A percentile compares a stretch with the other conserved stretches of the same genome.
Evolutionary conservation across 768 basidiomycete genomes (phyloP).

Genomic region (Filobasidium wieringae): DNA sequence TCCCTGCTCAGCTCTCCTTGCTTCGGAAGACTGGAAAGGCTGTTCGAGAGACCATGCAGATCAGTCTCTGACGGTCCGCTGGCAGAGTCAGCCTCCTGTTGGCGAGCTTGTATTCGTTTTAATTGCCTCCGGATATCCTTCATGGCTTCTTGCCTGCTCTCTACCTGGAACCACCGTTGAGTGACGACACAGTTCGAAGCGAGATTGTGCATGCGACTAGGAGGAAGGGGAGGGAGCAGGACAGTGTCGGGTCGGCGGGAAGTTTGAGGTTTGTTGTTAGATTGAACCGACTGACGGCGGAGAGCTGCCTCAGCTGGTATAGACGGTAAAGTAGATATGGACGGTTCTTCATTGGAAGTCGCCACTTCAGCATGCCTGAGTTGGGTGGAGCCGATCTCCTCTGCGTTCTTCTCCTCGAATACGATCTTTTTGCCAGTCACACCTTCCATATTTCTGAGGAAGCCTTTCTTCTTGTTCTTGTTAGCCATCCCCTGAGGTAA

Average conservation of each 20-base stretch:
- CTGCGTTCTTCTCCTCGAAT: not conserved
- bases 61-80: too few species aligned
- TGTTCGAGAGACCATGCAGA: too few species aligned
- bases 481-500: conserved; percentile 2
- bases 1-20: too few species aligned
- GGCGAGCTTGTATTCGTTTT: too few species aligned
- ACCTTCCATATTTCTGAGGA: conserved; percentile 13
- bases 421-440: not conserved
- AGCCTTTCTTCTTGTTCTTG: conserved; percentile 14
- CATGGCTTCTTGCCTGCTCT: not conserved
- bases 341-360: not conserved
- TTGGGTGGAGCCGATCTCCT: not conserved
- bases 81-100: too few species aligned
- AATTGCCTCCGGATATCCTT: not conserved
- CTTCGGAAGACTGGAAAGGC: too few species aligned
- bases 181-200: not conserved
- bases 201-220: not conserved
- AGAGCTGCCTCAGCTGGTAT: too few species aligned
- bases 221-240: not conserved
- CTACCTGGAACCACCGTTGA: not conserved
- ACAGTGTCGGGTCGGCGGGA: not conserved
- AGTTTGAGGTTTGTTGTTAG: not conserved
- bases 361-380: not conserved
- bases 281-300: not conserved
- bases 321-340: not conserved